A percentile compares a stretch with the other conserved stretches of the same genome.
These are phyloP conservation scores for Scleroderma bovista DNA, from an alignment of 768 basidiomycete genomes.

Conservation along the genomic window DNA sequence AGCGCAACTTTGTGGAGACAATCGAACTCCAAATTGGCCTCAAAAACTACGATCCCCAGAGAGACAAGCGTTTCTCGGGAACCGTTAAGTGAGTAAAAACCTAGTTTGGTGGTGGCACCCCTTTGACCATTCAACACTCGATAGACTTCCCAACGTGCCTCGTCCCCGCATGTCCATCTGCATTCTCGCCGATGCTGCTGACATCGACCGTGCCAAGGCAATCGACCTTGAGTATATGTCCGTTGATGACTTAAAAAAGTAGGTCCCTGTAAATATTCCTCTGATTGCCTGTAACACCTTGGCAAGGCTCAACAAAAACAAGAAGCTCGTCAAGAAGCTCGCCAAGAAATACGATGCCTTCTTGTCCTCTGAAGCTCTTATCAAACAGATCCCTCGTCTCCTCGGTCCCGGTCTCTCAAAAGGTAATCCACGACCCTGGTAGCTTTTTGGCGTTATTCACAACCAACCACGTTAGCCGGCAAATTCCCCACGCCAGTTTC, in stretches of 20 bases:
- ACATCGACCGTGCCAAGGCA: slow-evolving; percentile 98
- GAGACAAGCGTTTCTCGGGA: slow-evolving; percentile 99
- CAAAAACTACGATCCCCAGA: slow-evolving; percentile 99
- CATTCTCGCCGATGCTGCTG: slow-evolving; percentile 98
- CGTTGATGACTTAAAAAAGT: slow-evolving; percentile 99
- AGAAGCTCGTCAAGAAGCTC: slow-evolving; percentile 99
- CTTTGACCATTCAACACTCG: slow-evolving; percentile 5
- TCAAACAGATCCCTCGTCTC: slow-evolving; percentile 99
- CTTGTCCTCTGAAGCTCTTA: slow-evolving; percentile 93
- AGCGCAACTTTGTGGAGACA: slow-evolving; percentile 93
- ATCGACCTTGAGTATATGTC: slow-evolving; percentile 99
- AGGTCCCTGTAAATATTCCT: too few species aligned
- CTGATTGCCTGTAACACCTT: slow-evolving; percentile 1
- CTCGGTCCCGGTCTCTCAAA: slow-evolving; percentile 99
- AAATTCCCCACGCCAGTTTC: slow-evolving; percentile 99
- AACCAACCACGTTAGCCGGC: slow-evolving; percentile 57
- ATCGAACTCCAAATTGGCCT: slow-evolving; percentile 95
- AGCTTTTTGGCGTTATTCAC: not conserved
- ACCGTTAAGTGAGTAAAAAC: slow-evolving; percentile 75
- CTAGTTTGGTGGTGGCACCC: not conserved
- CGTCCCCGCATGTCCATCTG: slow-evolving; percentile 99
- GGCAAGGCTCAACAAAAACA: slow-evolving; percentile 97
- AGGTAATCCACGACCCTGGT: slow-evolving; percentile 42
- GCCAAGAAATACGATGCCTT: slow-evolving; percentile 99
- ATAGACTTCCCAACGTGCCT: slow-evolving; percentile 91